Evolutionary conservation across 1,284 basidiomycete genomes (phyloP), one percentile per base, ranked within the genome.

Genomic region (Agroathelia rolfsii): DNA sequence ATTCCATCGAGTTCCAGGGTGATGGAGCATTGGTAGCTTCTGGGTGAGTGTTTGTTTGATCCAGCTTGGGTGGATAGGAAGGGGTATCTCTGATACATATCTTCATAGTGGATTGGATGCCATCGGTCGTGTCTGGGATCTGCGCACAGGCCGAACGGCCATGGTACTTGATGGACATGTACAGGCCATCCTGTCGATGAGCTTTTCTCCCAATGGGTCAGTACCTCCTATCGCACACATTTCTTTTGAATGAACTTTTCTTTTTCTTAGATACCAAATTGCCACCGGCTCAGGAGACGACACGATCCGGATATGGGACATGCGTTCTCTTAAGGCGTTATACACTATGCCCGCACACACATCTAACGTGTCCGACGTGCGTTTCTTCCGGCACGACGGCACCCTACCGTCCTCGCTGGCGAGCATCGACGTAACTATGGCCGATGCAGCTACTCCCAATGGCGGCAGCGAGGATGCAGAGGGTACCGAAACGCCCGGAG

Each of bases 81-180:
- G n/a, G n/a, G n/a, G n/a, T n/a, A n/a, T n/a, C n/a, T n/a, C 18
- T 39, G 29, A 37, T 32, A 53, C 21, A 43, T 27, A 24, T 22
- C 8, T 31, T 28, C 17, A 4, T 46, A 93, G 90, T 23, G 95
- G 95, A 8, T 72, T 98, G 17, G 95, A 99, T 50, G 92, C 92
- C 0, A 90, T 98, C 45, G 95, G 90, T 1, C 79, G 95, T 16
- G 83, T 97, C 1, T 99, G 95, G 95, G 95, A 99, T 56, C 51
- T 93, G 17, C 73, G 95, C 28, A 95, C 93, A 5, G 95, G 95
- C 0, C 69, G 88, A 48, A 95, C 94, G 1, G 90, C 92, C 0
- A 97, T 98, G 93, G 89, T 98, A 2, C 73, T 99, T 12, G 94
- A 97, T 45, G 95, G 95, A 0, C 95, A 99, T 46, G 87, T 93